These are phyloP conservation scores for Myriosclerotinia curreyana DNA, from an alignment of 2,329 filamentous ascomycete genomes.

Conservation along the genomic window DNA sequence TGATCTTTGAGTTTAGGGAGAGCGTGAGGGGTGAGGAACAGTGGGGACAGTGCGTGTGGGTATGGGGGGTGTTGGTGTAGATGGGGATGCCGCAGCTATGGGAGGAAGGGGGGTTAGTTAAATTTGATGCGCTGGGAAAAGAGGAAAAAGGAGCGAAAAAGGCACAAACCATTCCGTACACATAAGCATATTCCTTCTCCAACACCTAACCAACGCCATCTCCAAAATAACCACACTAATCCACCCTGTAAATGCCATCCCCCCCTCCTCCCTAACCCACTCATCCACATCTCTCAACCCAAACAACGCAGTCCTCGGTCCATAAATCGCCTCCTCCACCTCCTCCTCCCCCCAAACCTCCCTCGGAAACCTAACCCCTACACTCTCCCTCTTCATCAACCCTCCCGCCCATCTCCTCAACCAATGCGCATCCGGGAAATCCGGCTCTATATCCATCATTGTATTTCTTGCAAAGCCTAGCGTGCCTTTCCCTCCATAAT, in stretches of 20 bases:
- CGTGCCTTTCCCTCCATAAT: slow-evolving; percentile 31
- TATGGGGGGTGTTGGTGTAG: slow-evolving; percentile 48
- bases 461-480: slow-evolving; percentile 43
- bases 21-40: slow-evolving; percentile 40
- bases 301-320: slow-evolving; percentile 41
- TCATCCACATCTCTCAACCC: slow-evolving; percentile 46
- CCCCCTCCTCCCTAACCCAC: slow-evolving; percentile 40
- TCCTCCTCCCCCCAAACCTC: slow-evolving; percentile 42
- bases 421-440: slow-evolving; percentile 52
- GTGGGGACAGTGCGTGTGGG: slow-evolving; percentile 41
- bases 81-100: slow-evolving; percentile 51
- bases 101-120: not conserved
- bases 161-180: slow-evolving; percentile 42
- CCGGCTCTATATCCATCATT: slow-evolving; percentile 56
- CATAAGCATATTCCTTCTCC: slow-evolving; percentile 41
- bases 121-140: too few species aligned
- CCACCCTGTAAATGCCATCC: slow-evolving; percentile 43
- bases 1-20: slow-evolving; percentile 43
- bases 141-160: not conserved
- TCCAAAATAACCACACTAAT: slow-evolving; percentile 37
- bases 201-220: slow-evolving; percentile 33
- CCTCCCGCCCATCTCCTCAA: slow-evolving; percentile 49
- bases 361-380: slow-evolving; percentile 49
- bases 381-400: slow-evolving; percentile 48
- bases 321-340: slow-evolving; percentile 39